phyloP scores from a whole-genome alignment of 2,329 filamentous ascomycete genomes.

The Rutstroemia sp. region DNA sequence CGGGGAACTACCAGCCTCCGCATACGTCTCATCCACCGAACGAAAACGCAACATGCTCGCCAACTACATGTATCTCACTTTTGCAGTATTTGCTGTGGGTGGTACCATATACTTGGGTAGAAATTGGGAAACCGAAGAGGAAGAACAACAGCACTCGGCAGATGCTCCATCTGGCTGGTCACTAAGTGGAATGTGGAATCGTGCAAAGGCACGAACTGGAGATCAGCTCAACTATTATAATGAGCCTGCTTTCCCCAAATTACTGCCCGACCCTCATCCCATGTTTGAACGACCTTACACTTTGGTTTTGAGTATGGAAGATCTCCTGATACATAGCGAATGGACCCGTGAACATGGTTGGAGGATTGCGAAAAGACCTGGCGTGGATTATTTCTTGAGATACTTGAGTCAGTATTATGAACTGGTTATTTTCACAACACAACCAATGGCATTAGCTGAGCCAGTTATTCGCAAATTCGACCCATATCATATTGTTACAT shows the following conservation, averaged over 20 bases:
- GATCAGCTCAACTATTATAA: constrained; percentile 88
- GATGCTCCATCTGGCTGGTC: constrained; percentile 78
- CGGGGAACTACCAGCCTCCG: constrained; percentile 64
- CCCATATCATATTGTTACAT: constrained; percentile 90
- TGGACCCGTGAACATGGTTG: constrained; percentile 93
- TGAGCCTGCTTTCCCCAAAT: constrained; percentile 88
- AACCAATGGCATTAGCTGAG: constrained; percentile 77
- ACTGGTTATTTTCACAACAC: constrained; percentile 87
- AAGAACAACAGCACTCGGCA: constrained; percentile 55
- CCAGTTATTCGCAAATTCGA: constrained; percentile 89
- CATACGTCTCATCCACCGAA: constrained; percentile 88
- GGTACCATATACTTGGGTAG: constrained; percentile 66
- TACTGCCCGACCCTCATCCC: constrained; percentile 76
- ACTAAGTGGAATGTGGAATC: constrained; percentile 68
- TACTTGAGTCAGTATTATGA: constrained; percentile 98
- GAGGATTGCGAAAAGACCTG: constrained; percentile 89
- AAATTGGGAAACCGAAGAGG: constrained; percentile 73
- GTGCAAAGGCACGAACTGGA: constrained; percentile 65
- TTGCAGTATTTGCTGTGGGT: constrained; percentile 48
- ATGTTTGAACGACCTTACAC: constrained; percentile 83
- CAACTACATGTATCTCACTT: constrained; percentile 62
- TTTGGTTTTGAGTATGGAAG: constrained; percentile 84
- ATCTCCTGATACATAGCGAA: constrained; percentile 88
- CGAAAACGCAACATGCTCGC: constrained; percentile 69
- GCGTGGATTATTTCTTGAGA: constrained; percentile 92